These are phyloP conservation scores for Hsuehochloa calcarea DNA, from an alignment of 176 grass and related monocot species.

Conservation along the genomic window DNA sequence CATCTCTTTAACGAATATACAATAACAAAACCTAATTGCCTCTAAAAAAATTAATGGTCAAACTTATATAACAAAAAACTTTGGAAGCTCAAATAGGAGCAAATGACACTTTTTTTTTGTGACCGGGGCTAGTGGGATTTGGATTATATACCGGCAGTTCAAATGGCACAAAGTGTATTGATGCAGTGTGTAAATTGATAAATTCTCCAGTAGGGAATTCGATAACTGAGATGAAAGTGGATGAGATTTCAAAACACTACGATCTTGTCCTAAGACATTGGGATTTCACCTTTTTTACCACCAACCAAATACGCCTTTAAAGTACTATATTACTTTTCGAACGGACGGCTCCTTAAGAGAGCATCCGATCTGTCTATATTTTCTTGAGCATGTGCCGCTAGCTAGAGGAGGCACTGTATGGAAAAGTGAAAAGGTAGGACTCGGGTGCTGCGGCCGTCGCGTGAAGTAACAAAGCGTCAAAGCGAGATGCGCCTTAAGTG, in stretches of 20 bases:
- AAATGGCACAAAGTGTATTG: background rate
- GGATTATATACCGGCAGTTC: background rate
- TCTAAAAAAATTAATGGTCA: background rate
- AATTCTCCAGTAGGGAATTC: background rate
- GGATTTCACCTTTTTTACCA: background rate
- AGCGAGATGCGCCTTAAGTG: constrained; percentile 3
- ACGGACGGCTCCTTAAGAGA: background rate
- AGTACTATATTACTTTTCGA: background rate
- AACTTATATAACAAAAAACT: background rate
- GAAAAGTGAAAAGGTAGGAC: background rate
- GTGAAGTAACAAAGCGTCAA: background rate
- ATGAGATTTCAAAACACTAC: background rate
- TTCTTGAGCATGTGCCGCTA: background rate
- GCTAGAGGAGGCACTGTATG: no score
- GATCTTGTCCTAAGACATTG: background rate
- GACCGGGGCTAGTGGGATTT: background rate
- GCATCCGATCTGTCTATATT: background rate
- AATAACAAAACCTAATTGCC: background rate
- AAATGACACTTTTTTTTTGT: background rate
- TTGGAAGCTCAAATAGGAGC: background rate
- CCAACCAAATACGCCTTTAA: background rate
- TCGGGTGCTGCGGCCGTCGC: background rate
- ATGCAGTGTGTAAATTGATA: background rate
- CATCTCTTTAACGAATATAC: background rate
- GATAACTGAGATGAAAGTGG: background rate